Percentiles rank a stretch among this genome's conserved stretches.
Conservation (phyloP, 768 basidiomycete species). For the Rhodocollybia butyracea region DNA sequence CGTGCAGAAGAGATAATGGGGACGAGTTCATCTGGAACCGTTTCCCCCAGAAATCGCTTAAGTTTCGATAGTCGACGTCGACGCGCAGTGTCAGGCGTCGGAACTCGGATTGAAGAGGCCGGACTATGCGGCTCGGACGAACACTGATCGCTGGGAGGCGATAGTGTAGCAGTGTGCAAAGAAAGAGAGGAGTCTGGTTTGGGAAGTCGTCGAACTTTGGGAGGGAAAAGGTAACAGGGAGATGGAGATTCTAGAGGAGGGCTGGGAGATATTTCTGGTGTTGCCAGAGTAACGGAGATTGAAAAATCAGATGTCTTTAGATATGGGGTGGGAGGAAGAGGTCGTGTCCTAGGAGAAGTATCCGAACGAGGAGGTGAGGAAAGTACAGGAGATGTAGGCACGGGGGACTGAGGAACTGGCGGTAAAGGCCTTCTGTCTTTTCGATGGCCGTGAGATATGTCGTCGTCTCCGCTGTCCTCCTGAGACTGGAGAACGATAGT, state of each 20-base stretch:
- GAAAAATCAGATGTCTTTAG: not conserved
- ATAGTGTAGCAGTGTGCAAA: slow-evolving; percentile 4
- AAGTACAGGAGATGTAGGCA: not conserved
- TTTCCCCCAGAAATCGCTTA: slow-evolving; percentile 29
- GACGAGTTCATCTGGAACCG: slow-evolving; percentile 22
- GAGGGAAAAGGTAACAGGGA: not conserved
- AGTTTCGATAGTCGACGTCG: slow-evolving; percentile 27
- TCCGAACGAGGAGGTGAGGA: too few relatives aligned
- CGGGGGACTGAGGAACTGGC: not conserved
- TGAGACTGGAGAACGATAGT: not conserved
- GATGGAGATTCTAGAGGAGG: not conserved
- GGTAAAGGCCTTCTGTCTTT: slow-evolving; percentile 1
- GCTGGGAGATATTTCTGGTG: not conserved
- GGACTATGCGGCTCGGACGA: not conserved
- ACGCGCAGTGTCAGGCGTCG: slow-evolving; percentile 23
- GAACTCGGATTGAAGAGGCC: not conserved
- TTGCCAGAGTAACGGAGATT: not conserved
- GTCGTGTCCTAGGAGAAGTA: not conserved
- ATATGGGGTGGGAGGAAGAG: slow-evolving; percentile 2
- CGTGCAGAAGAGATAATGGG: slow-evolving; percentile 6
- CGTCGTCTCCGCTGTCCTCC: not conserved
- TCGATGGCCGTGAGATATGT: not conserved
- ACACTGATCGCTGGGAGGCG: not conserved
- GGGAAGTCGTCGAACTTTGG: slow-evolving; percentile 1
- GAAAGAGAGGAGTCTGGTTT: slow-evolving; percentile 8